Evolutionary conservation across 129 eudicot species (phyloP).

Genomic region (Lactuca sativa): DNA sequence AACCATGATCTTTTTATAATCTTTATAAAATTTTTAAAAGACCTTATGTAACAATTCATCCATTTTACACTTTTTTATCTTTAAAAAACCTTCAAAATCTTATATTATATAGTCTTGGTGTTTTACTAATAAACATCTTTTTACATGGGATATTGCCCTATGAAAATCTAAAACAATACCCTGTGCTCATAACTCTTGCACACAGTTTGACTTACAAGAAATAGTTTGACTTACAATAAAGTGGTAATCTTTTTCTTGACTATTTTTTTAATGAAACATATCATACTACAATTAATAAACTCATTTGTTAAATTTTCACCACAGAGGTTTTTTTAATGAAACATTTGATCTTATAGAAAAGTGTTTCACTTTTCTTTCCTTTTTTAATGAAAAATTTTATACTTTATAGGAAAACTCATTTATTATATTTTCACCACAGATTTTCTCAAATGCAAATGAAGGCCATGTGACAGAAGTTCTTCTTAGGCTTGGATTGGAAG

Average conservation of each 20-base stretch:
- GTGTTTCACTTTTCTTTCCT: conserved; percentile 1
- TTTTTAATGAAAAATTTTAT: not conserved
- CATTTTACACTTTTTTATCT: not conserved
- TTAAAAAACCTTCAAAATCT: conserved; percentile 5
- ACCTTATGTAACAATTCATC: conserved; percentile 52
- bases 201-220: no score
- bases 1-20: not conserved
- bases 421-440: conserved; percentile 34
- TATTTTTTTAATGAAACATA: no score
- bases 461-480: conserved; percentile 81
- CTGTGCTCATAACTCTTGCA: conserved; percentile 59
- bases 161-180: conserved; percentile 71
- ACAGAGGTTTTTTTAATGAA: no score
- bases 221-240: no score
- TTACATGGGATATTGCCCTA: conserved; percentile 92
- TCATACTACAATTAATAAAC: no score
- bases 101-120: not conserved
- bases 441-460: conserved; percentile 88
- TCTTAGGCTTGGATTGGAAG: conserved; percentile 72
- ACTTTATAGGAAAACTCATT: not conserved
- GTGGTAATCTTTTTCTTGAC: no score
- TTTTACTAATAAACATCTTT: conserved; percentile 45
- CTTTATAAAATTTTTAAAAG: not conserved
- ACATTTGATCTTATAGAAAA: conserved; percentile 80
- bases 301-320: no score